Base-by-base conservation (phyloP, 345 rosid species). In the Syzygium oleosum region DNA sequence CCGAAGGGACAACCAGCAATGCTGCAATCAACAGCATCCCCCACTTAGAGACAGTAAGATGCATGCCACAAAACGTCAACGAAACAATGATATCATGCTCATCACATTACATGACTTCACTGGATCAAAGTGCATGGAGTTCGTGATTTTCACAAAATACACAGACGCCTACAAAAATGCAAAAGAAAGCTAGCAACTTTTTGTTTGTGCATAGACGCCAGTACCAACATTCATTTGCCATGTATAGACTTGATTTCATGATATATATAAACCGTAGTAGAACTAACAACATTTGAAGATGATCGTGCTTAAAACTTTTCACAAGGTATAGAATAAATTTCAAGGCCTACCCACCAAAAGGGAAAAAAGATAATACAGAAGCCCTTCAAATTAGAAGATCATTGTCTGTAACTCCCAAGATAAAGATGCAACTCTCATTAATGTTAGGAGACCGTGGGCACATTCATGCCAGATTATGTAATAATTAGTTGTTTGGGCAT, bases 1-100 rank as follows among this genome's bases (percentile, higher is more conserved):
- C 99, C 99, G 90, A 96, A 95, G 59, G 96, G 98, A 88, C 99
- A 96, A 63, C 99, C 99, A 86, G 94, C 89, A 87, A 96, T 96
- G 90, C 99, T 96, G 94, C 93, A 87, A 91, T 53, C 53, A 84
- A 52, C 14, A 54, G 83, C 68, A 79, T 25, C 23, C 52, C n/a
- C 41, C 38, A 3, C 77, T 53, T 53, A 51, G 34, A 43, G 29
- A 85, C 23, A 52, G 52, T 38, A 80, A 27, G 43, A 68, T 68
- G 46, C 46, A 34, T 17, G 80, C 80, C 49, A 38, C 49, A 73
- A 38, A 10, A 73, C 3, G 49, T 21, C 49, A 38, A 38, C 8
- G 15, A 73, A 73, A 38, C 83, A 73, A 73, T 73, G 4, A 5
- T 73, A 38, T n/a, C 83, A 73, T 19, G 49, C 49, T 68, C 79